A percentile compares a stretch with the other conserved stretches of the same genome.
Conservation (phyloP, 371 early-diverging fungal species). For the Thermomucor indicae-seudaticae region DNA sequence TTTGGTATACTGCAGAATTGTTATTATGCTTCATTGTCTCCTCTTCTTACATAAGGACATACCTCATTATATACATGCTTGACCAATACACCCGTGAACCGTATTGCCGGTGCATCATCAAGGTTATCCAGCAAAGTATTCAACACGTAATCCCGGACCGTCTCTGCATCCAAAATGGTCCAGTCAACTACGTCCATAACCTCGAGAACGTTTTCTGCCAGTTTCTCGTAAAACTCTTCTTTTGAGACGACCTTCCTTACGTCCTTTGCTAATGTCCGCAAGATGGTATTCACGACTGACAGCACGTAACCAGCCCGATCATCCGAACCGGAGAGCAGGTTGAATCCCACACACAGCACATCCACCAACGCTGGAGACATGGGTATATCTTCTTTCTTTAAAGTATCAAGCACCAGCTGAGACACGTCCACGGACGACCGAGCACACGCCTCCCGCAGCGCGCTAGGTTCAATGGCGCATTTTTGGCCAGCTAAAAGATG, state of each 20-base stretch:
- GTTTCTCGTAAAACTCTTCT: constrained; percentile 18
- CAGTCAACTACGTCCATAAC: constrained; percentile 7
- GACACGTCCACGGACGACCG: background rate
- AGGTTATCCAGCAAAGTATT: constrained; percentile 40
- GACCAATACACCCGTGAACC: constrained; percentile 23
- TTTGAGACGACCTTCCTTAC: no score
- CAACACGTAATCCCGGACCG: constrained; percentile 42
- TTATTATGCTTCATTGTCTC: background rate
- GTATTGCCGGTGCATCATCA: constrained; percentile 28
- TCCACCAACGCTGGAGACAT: background rate
- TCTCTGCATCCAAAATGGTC: constrained; percentile 23
- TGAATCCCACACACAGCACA: background rate
- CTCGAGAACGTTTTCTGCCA: constrained; percentile 4
- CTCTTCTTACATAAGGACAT: background rate
- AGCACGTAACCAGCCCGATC: no score
- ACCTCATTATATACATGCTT: constrained; percentile 23
- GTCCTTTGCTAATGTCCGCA: no score
- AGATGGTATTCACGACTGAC: no score
- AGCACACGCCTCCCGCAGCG: background rate
- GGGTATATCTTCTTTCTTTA: background rate
- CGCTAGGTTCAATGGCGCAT: no score
- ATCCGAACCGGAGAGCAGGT: no score
- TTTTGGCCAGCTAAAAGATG: no score
- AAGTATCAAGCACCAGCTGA: background rate
- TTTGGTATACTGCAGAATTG: constrained; percentile 17